These are phyloP conservation scores for Ambrosiella xylebori DNA, from an alignment of 2,329 filamentous ascomycete species.

Conservation along the genomic window DNA sequence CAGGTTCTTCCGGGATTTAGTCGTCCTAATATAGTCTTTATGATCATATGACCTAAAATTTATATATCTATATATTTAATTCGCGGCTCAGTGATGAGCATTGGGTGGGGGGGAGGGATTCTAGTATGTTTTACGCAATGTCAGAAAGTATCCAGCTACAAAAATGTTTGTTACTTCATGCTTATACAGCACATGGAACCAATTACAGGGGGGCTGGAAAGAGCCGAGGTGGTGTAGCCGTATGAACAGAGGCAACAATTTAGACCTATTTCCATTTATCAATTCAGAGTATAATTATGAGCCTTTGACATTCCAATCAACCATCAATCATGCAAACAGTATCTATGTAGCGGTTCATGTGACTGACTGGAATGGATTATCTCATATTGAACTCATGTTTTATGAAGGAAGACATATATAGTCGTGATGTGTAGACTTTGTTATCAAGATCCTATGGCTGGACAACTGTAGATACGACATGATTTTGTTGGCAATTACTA, in stretches of 20 bases:
- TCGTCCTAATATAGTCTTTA: slow-evolving; percentile 9
- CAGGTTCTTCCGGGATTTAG: slow-evolving; percentile 10
- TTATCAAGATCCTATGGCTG: too few relatives aligned
- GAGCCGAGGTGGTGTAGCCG: background rate
- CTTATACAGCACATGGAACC: background rate
- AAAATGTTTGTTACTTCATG: too few relatives aligned
- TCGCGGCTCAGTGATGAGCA: background rate
- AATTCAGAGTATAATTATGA: background rate
- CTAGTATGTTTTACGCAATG: background rate
- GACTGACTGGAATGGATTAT: background rate
- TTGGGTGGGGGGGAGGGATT: background rate
- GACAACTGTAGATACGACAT: too few relatives aligned
- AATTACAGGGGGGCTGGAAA: too few relatives aligned
- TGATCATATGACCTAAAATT: slow-evolving; percentile 7
- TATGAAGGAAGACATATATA: background rate
- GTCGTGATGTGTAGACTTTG: too few relatives aligned
- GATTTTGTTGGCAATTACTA: too few relatives aligned
- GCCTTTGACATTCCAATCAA: background rate
- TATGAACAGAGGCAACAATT: background rate
- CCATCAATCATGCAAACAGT: background rate
- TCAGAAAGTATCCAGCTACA: background rate
- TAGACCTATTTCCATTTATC: background rate
- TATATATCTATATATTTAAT: background rate
- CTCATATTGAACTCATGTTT: background rate
- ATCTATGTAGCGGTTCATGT: background rate